Conservation (phyloP, 495 filamentous ascomycete species). For the Aspergillus bertholletiae region DNA sequence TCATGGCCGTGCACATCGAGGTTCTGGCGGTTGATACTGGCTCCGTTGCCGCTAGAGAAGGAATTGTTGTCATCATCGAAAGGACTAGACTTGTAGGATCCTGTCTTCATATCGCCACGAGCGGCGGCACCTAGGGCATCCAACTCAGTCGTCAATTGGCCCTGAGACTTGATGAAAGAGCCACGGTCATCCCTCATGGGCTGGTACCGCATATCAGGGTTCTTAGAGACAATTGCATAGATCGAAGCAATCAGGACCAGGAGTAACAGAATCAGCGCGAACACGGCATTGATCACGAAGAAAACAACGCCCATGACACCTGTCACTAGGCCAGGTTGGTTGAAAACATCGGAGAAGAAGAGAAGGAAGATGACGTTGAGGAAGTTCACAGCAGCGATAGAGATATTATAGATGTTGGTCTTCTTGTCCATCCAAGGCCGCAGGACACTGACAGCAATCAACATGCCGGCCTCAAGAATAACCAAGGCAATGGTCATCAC, state of each 20-base stretch:
- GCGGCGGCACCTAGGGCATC: slow-evolving; percentile 92
- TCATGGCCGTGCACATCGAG: slow-evolving; percentile 22
- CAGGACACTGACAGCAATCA: slow-evolving; percentile 75
- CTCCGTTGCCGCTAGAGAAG: slow-evolving; percentile 47
- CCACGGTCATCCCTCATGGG: slow-evolving; percentile 95
- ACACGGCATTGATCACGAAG: slow-evolving; percentile 87
- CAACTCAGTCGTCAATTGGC: slow-evolving; percentile 83
- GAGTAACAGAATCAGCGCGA: slow-evolving; percentile 79
- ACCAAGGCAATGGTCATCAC: slow-evolving; percentile 83
- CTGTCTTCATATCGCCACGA: slow-evolving; percentile 73
- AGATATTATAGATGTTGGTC: slow-evolving; percentile 95
- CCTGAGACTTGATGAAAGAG: slow-evolving; percentile 97
- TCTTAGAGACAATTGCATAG: slow-evolving; percentile 84
- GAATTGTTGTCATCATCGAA: slow-evolving; percentile 80
- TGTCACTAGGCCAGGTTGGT: slow-evolving; percentile 81
- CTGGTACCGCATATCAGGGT: slow-evolving; percentile 94
- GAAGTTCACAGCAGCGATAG: slow-evolving; percentile 87
- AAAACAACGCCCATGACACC: slow-evolving; percentile 94
- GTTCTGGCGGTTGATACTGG: slow-evolving; percentile 27
- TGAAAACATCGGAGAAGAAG: slow-evolving; percentile 79
- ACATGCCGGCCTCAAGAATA: slow-evolving; percentile 76
- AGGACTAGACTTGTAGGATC: slow-evolving; percentile 62
- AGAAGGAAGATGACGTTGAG: slow-evolving; percentile 84
- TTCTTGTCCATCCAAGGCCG: slow-evolving; percentile 99
- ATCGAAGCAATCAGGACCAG: slow-evolving; percentile 83